Conservation (phyloP, 805 yeast species). For the Candida boleticola region DNA sequence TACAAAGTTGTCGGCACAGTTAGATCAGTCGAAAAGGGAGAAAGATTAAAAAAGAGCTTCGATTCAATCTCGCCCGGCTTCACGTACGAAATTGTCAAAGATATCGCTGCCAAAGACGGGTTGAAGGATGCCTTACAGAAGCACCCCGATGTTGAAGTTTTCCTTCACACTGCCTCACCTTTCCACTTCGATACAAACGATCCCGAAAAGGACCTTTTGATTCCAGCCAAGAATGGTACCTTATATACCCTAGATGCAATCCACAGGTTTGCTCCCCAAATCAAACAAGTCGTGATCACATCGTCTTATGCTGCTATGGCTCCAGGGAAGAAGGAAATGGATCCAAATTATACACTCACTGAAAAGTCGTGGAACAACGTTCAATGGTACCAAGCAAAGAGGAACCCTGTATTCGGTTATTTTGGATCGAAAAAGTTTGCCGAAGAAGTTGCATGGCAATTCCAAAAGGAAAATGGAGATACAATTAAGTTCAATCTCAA, state of each 20-base stretch:
- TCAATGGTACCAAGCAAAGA: slow-evolving; percentile 46
- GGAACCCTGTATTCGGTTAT: slow-evolving; percentile 44
- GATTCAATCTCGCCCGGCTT: slow-evolving; percentile 11
- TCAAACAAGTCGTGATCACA: slow-evolving; percentile 24
- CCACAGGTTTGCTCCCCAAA: slow-evolving; percentile 14
- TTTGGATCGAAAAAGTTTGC: slow-evolving; percentile 60
- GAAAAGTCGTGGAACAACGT: slow-evolving; percentile 55
- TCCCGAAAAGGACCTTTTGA: slow-evolving; percentile 16
- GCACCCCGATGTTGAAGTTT: slow-evolving; percentile 19
- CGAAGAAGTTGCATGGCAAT: slow-evolving; percentile 61
- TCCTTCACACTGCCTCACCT: slow-evolving; percentile 25
- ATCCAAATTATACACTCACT: slow-evolving; percentile 32
- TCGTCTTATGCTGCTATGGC: slow-evolving; percentile 49
- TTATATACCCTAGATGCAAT: slow-evolving; percentile 19
- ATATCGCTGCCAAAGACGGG: slow-evolving; percentile 14
- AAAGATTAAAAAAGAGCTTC: slow-evolving; percentile 21
- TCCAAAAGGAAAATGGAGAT: slow-evolving; percentile 26
- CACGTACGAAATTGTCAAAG: slow-evolving; percentile 16
- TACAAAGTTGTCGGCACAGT: slow-evolving; percentile 26
- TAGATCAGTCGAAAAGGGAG: slow-evolving; percentile 21
- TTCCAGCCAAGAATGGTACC: slow-evolving; percentile 26
- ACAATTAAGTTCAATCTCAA: slow-evolving; percentile 41
- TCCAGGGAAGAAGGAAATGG: slow-evolving; percentile 10
- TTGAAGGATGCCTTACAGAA: slow-evolving; percentile 20
- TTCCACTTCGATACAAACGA: slow-evolving; percentile 14